phyloP scores from a whole-genome alignment of 352 stramenopile species.

The Phytophthora pseudosyringae region DNA sequence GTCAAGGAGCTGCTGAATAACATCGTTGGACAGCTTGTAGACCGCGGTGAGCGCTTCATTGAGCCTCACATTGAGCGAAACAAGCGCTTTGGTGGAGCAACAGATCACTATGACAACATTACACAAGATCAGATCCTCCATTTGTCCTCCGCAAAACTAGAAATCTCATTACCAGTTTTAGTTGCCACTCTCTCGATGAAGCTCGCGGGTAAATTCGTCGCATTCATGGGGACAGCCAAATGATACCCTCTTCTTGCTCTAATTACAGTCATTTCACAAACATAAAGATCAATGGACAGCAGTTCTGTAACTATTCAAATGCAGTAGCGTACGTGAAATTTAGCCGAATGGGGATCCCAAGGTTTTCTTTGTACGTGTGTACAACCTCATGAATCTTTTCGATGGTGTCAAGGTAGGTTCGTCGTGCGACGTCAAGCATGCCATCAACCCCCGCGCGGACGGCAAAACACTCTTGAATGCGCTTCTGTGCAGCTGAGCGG shows the following conservation, averaged over 20 bases:
- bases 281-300: not conserved
- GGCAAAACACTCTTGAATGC: conserved; percentile 88
- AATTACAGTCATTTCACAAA: conserved; percentile 1
- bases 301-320: not conserved
- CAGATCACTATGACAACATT: conserved; percentile 57
- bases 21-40: conserved; percentile 89
- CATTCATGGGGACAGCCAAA: conserved; percentile 61
- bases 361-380: conserved; percentile 76
- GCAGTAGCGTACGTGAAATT: conserved; percentile 73
- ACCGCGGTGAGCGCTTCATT: conserved; percentile 85
- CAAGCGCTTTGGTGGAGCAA: conserved; percentile 90
- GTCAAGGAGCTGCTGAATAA: conserved; percentile 85
- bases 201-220: conserved; percentile 54
- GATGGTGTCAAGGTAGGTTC: conserved; percentile 85
- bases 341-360: conserved; percentile 68
- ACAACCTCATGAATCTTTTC: conserved; percentile 83
- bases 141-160: not conserved
- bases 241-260: conserved; percentile 79
- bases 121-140: conserved; percentile 15
- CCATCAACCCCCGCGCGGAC: conserved; percentile 81
- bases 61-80: conserved; percentile 84
- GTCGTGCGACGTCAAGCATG: conserved; percentile 84
- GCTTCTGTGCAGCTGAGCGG: conserved; percentile 74
- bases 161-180: conserved; percentile 55
- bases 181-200: conserved; percentile 74